phyloP scores from a whole-genome alignment of 352 stramenopile species.

The Pythium volutum region DNA sequence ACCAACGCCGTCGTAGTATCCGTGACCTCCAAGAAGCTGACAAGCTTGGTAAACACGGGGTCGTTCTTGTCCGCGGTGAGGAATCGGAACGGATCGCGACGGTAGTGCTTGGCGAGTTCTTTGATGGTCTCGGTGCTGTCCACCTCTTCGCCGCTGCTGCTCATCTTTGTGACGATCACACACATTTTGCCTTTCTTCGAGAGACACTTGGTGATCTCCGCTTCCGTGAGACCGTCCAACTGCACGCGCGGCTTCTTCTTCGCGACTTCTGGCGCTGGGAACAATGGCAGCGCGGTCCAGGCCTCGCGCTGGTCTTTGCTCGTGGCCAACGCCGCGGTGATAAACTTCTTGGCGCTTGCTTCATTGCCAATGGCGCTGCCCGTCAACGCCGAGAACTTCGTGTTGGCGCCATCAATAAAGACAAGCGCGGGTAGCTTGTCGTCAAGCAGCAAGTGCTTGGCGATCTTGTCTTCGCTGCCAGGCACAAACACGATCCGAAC shows the following conservation, averaged over 20 bases:
- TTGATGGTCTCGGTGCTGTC: slow-evolving; percentile 36
- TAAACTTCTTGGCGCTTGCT: slow-evolving; percentile 55
- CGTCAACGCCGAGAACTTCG: slow-evolving; percentile 44
- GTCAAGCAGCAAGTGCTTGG: slow-evolving; percentile 57
- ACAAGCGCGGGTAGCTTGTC: slow-evolving; percentile 59
- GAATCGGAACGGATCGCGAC: slow-evolving; percentile 70
- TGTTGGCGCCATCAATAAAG: slow-evolving; percentile 46
- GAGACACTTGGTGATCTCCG: slow-evolving; percentile 39
- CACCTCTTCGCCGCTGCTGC: not conserved
- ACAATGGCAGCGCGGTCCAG: slow-evolving; percentile 42
- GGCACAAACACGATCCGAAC: slow-evolving; percentile 56
- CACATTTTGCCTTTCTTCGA: slow-evolving; percentile 67
- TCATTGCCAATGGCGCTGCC: slow-evolving; percentile 33
- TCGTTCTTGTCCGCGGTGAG: slow-evolving; percentile 34
- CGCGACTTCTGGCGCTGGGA: slow-evolving; percentile 62
- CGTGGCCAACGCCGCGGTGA: slow-evolving; percentile 38
- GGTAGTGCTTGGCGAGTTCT: slow-evolving; percentile 75
- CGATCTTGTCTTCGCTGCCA: slow-evolving; percentile 62
- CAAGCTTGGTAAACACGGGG: slow-evolving; percentile 38
- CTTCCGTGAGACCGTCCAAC: slow-evolving; percentile 38
- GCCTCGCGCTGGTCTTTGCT: slow-evolving; percentile 28
- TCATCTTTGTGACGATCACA: slow-evolving; percentile 47
- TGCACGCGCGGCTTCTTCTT: slow-evolving; percentile 66
- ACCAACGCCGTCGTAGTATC: slow-evolving; percentile 41
- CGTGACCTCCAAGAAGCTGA: slow-evolving; percentile 31